Evolutionary conservation across 768 basidiomycete genomes (phyloP).

Genomic region (Lenzites betulinus): DNA sequence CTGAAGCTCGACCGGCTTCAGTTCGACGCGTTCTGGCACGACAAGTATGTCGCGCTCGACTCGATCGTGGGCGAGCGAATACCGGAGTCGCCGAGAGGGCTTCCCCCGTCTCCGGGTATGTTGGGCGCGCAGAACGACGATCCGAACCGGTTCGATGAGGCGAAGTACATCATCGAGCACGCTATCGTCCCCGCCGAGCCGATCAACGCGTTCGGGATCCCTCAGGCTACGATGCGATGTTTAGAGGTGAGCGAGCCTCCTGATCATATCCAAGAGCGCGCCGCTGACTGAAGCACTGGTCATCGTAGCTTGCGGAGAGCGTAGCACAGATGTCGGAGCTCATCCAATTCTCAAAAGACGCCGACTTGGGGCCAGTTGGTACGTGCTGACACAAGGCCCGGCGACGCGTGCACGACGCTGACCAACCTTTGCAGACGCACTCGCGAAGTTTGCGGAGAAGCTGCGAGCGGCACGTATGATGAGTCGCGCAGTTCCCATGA

Average conservation of each 20-base stretch:
- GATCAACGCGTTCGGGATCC: conserved; percentile 86
- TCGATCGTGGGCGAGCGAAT: conserved; percentile 54
- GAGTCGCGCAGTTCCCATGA: conserved; percentile 9
- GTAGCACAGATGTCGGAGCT: conserved; percentile 80
- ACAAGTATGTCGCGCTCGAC: conserved; percentile 74
- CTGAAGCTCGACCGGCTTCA: conserved; percentile 74
- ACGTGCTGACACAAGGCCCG: conserved; percentile 32
- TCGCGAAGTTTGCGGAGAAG: conserved; percentile 41
- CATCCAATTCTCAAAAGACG: conserved; percentile 61
- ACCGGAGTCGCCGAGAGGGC: conserved; percentile 39
- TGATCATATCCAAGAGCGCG: not conserved
- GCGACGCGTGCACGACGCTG: not conserved
- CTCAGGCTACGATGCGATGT: conserved; percentile 88
- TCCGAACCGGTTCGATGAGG: conserved; percentile 64
- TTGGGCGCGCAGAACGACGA: conserved; percentile 43
- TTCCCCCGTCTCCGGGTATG: conserved; percentile 19
- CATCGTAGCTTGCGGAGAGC: conserved; percentile 70
- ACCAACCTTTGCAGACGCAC: conserved; percentile 39
- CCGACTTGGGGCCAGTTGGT: conserved; percentile 66
- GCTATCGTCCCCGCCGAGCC: conserved; percentile 79
- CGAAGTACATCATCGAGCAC: conserved; percentile 56
- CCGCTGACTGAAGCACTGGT: conserved; percentile 7
- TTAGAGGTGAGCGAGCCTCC: conserved; percentile 57
- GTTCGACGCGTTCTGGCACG: conserved; percentile 73
- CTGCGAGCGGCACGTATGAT: conserved; percentile 36